A percentile compares a stretch with the other conserved stretches of the same genome.
Conservation (phyloP, 495 filamentous ascomycete species). For the Penicillium odoratum region DNA sequence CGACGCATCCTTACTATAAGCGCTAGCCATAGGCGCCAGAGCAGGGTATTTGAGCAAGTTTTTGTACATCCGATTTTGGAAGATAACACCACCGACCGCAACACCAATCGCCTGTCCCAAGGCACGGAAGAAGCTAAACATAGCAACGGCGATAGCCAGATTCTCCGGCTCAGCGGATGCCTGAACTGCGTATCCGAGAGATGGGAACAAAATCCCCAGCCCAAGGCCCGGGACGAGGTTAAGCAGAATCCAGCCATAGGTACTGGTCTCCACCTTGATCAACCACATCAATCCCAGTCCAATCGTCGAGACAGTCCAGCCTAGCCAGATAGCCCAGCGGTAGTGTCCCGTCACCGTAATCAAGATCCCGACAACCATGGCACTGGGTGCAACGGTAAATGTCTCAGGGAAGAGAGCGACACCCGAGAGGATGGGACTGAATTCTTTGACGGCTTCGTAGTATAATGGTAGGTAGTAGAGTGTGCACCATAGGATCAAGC, state of each 20-base stretch:
- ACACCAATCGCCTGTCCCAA: slow-evolving; percentile 56
- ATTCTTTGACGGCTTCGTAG: slow-evolving; percentile 54
- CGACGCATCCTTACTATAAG: slow-evolving; percentile 58
- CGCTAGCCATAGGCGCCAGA: slow-evolving; percentile 44
- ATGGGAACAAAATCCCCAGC: slow-evolving; percentile 50
- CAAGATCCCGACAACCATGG: slow-evolving; percentile 47
- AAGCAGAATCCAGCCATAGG: slow-evolving; percentile 47
- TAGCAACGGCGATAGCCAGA: slow-evolving; percentile 50
- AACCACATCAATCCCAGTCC: slow-evolving; percentile 48
- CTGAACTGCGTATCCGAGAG: slow-evolving; percentile 49
- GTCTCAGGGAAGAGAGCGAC: slow-evolving; percentile 51
- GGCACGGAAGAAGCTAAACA: slow-evolving; percentile 57
- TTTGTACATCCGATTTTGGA: slow-evolving; percentile 58
- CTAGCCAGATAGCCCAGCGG: slow-evolving; percentile 52
- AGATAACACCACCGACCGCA: slow-evolving; percentile 57
- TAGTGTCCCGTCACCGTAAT: slow-evolving; percentile 49
- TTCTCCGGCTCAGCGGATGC: slow-evolving; percentile 44
- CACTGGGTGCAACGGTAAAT: slow-evolving; percentile 52
- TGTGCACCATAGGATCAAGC: slow-evolving; percentile 48
- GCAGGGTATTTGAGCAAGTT: slow-evolving; percentile 45
- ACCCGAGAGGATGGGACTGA: slow-evolving; percentile 45
- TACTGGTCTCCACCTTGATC: slow-evolving; percentile 44
- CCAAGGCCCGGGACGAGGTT: slow-evolving; percentile 50
- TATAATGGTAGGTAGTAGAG: slow-evolving; percentile 52
- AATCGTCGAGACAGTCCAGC: slow-evolving; percentile 51